phyloP scores from a whole-genome alignment of 345 rosid species.

The Eucalyptus curtisii region DNA sequence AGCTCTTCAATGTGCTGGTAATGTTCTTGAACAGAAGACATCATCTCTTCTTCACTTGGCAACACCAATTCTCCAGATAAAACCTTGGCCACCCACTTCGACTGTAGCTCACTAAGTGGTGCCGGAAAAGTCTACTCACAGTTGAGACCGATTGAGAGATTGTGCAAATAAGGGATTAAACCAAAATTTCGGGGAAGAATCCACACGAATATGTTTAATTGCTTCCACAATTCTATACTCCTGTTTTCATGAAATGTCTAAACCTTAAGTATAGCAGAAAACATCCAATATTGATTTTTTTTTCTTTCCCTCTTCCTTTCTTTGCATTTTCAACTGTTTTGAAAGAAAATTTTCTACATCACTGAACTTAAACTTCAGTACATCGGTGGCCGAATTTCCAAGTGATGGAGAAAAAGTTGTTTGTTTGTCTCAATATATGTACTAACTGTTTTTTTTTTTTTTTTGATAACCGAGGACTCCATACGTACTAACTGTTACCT shows the following conservation, averaged over 20 bases:
- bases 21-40: background rate
- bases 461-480: too few species aligned
- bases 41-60: slow-evolving; percentile 1
- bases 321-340: background rate
- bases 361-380: background rate
- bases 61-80: background rate
- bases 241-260: background rate
- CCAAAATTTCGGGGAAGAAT: background rate
- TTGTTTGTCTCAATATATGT: background rate
- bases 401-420: background rate
- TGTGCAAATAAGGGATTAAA: background rate
- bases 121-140: background rate
- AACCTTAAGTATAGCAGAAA: background rate
- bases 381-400: too few species aligned
- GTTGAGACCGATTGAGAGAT: background rate
- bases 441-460: background rate
- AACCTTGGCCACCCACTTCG: slow-evolving; percentile 12
- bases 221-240: background rate
- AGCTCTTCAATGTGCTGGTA: background rate
- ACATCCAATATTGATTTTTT: background rate
- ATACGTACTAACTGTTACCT: background rate
- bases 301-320: background rate
- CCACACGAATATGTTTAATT: background rate
- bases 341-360: background rate
- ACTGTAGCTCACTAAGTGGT: background rate